These are phyloP conservation scores for Flammula alnicola DNA, from an alignment of 1,284 basidiomycete species.

Conservation along the genomic window DNA sequence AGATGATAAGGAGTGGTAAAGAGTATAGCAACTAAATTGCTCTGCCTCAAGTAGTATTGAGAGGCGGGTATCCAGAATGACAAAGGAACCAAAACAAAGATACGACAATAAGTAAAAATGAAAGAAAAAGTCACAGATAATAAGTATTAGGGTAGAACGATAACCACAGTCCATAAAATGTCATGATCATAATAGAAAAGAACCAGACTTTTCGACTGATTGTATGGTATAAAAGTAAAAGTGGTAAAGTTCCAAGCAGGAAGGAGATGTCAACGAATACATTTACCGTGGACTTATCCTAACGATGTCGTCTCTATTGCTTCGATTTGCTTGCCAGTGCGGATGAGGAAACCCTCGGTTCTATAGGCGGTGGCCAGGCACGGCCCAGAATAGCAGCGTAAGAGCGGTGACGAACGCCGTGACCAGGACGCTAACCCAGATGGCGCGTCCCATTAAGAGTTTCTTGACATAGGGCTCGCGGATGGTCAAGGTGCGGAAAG, in stretches of 20 bases:
- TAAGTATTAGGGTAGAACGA: conserved; percentile 24
- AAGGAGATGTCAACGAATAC: conserved; percentile 18
- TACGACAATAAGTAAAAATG: conserved; percentile 23
- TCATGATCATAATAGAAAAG: conserved; percentile 14
- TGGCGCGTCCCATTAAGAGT: conserved; percentile 83
- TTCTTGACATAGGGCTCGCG: conserved; percentile 93
- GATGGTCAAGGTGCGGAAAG: conserved; percentile 89
- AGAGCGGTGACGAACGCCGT: conserved; percentile 73
- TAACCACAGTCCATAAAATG: conserved; percentile 15
- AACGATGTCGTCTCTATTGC: conserved; percentile 12
- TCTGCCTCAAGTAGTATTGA: conserved; percentile 14
- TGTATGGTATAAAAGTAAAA: conserved; percentile 11
- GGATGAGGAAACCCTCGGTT: neutral
- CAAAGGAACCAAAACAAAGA: conserved; percentile 18
- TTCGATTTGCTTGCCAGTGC: conserved; percentile 3
- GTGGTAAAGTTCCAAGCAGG: conserved; percentile 10
- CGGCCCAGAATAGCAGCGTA: conserved; percentile 89
- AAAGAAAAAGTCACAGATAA: conserved; percentile 19
- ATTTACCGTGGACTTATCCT: conserved; percentile 14
- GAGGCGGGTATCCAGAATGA: conserved; percentile 25
- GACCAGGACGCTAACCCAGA: conserved; percentile 82
- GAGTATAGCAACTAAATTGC: conserved; percentile 17
- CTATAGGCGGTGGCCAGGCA: conserved; percentile 85
- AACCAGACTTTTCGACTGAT: conserved; percentile 12
- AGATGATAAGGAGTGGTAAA: conserved; percentile 17